These are phyloP conservation scores for Beauveria australis DNA, from an alignment of 2,329 filamentous ascomycete genomes.

Conservation along the genomic window DNA sequence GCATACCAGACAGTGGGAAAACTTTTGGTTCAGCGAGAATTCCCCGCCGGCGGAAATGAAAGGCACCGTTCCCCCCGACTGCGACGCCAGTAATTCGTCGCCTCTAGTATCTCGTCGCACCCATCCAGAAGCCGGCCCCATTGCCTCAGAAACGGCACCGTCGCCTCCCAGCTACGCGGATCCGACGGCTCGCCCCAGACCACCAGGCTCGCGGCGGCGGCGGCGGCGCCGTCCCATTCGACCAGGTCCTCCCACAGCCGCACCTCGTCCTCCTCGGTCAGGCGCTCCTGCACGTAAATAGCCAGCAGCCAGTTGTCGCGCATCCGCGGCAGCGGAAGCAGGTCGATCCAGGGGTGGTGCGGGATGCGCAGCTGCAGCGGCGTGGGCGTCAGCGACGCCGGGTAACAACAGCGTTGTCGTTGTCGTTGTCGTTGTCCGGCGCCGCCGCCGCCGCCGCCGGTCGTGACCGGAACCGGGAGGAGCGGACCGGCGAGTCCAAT, in stretches of 20 bases:
- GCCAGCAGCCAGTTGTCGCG: conserved; percentile 24
- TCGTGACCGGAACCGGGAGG: neutral
- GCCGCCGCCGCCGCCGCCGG: neutral
- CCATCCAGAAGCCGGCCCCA: conserved; percentile 31
- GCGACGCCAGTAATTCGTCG: conserved; percentile 25
- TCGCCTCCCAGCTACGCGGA: conserved; percentile 37
- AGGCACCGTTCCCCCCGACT: neutral
- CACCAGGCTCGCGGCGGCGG: conserved; percentile 15
- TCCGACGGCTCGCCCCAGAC: conserved; percentile 43
- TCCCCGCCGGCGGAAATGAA: too few species aligned
- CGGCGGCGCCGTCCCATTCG: neutral
- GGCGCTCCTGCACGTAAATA: neutral
- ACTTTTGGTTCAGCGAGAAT: too few species aligned
- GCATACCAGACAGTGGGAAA: too few species aligned
- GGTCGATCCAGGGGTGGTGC: conserved; percentile 30
- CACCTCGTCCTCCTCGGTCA: neutral
- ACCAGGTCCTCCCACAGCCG: neutral
- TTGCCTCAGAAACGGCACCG: conserved; percentile 34
- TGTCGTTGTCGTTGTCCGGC: neutral
- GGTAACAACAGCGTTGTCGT: neutral
- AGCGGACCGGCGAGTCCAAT: neutral
- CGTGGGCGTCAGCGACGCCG: conserved; percentile 7
- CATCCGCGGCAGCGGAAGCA: conserved; percentile 26
- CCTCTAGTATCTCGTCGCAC: conserved; percentile 27
- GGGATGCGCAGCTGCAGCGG: conserved; percentile 2